Percentiles rank a stretch among this genome's conserved stretches.
phyloP scores from a whole-genome alignment of 2,329 filamentous ascomycete genomes.

The Alternaria arborescens region DNA sequence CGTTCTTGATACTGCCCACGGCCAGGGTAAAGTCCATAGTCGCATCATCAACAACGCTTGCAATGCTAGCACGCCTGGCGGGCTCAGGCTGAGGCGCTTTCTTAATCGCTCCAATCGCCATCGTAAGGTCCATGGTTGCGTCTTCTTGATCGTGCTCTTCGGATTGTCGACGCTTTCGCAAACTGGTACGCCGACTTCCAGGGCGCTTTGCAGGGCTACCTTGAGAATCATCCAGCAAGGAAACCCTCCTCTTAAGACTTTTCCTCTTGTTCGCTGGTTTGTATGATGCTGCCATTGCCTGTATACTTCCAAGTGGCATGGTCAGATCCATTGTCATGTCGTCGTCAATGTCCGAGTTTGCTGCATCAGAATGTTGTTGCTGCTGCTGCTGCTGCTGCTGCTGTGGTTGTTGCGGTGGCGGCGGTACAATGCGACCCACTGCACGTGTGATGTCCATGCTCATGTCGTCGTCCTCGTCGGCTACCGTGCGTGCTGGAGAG shows the following conservation, averaged over 20 bases:
- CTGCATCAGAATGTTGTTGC: constrained; percentile 34
- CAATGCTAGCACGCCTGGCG: constrained; percentile 35
- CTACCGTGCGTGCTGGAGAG: constrained; percentile 55
- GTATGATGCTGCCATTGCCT: constrained; percentile 41
- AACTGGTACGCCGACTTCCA: constrained; percentile 45
- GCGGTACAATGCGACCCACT: constrained; percentile 78
- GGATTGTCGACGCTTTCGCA: constrained; percentile 52
- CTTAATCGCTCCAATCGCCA: constrained; percentile 50
- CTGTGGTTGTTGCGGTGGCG: constrained; percentile 53
- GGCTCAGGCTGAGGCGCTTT: constrained; percentile 19
- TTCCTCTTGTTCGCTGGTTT: constrained; percentile 41
- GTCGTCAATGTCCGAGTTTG: constrained; percentile 53
- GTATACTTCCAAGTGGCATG: constrained; percentile 62
- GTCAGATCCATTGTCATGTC: constrained; percentile 66
- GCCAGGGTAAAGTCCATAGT: constrained; percentile 54
- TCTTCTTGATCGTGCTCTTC: constrained; percentile 51
- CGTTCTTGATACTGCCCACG: constrained; percentile 47
- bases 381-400: constrained; percentile 36
- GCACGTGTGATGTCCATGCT: constrained; percentile 94
- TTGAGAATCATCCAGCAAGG: constrained; percentile 48
- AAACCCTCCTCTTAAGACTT: constrained; percentile 56
- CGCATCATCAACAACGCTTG: constrained; percentile 42
- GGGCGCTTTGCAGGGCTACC: constrained; percentile 50
- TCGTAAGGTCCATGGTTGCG: constrained; percentile 52
- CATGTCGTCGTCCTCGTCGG: constrained; percentile 68